A percentile compares a stretch with the other conserved stretches of the same genome.
Conservation (phyloP, 768 basidiomycete genomes). For the Coprinopsis marcescibilis region DNA sequence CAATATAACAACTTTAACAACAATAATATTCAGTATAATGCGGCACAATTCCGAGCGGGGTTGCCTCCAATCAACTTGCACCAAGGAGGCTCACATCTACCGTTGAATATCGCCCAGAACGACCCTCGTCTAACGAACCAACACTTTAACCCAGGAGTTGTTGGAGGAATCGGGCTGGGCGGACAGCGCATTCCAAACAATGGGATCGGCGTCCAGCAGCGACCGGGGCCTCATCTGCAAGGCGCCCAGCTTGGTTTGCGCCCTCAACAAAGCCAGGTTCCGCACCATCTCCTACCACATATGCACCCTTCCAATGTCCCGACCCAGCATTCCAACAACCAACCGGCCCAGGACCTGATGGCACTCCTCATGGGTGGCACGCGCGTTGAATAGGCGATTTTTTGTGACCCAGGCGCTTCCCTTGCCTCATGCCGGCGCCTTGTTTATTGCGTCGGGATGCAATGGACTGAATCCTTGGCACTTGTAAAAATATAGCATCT, state of each 20-base stretch:
- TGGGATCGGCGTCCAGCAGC: conserved; percentile 45
- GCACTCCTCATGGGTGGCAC: conserved; percentile 73
- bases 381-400: conserved; percentile 51
- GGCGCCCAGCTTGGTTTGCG: conserved; percentile 45
- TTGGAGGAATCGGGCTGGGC: conserved; percentile 38
- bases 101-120: conserved; percentile 50
- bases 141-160: conserved; percentile 31
- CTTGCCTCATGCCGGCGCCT: not conserved
- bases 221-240: conserved; percentile 35
- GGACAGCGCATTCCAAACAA: conserved; percentile 37
- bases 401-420: not conserved
- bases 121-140: conserved; percentile 49
- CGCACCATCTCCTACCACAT: conserved; percentile 46
- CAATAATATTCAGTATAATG: conserved; percentile 30
- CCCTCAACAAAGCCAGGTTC: conserved; percentile 47
- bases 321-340: conserved; percentile 29
- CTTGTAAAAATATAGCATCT: too few relatives aligned
- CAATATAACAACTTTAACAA: conserved; percentile 51
- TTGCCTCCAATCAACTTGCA: conserved; percentile 32
- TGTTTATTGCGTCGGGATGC: not conserved
- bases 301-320: conserved; percentile 15
- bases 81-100: conserved; percentile 38
- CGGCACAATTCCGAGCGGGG: conserved; percentile 48
- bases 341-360: conserved; percentile 73
- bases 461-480: too few relatives aligned